Evolutionary conservation across 345 rosid genomes (phyloP).

Genomic region (Eucalyptus cloeziana): DNA sequence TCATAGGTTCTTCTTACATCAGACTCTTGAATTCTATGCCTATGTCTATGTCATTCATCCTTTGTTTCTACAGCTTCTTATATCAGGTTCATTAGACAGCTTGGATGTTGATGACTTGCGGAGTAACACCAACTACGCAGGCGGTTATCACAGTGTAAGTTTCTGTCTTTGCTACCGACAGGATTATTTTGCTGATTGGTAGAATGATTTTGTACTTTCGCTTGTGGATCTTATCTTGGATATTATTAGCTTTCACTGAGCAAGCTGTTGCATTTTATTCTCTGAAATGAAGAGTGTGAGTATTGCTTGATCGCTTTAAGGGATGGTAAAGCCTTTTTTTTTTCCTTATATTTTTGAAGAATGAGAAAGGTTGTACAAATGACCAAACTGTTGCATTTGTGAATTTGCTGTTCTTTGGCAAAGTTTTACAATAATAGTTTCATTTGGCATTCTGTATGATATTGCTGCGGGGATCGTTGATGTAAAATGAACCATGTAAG

Average conservation of each 20-base stretch:
- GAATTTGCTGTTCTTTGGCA: not conserved
- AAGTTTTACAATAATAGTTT: not conserved
- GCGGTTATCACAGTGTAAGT: slow-evolving; percentile 83
- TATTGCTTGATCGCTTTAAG: not conserved
- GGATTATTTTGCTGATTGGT: not conserved
- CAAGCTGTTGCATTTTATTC: not conserved
- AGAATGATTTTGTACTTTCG: not conserved
- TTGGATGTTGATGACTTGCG: slow-evolving; percentile 96
- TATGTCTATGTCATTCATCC: not conserved
- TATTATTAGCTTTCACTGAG: not conserved
- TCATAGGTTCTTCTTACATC: not conserved
- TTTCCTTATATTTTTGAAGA: not conserved
- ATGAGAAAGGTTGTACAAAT: not conserved
- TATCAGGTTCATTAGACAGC: slow-evolving; percentile 95
- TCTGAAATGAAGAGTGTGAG: not conserved
- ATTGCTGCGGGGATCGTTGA: not conserved
- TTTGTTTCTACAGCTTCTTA: slow-evolving; percentile 55
- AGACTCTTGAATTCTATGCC: not conserved
- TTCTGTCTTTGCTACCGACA: not conserved
- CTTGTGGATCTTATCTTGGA: not conserved
- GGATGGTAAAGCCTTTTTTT: not conserved
- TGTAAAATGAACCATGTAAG: not conserved
- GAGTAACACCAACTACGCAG: slow-evolving; percentile 63
- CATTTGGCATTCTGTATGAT: not conserved
- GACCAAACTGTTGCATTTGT: not conserved